These are phyloP conservation scores for Backusella luteola DNA, from an alignment of 192 early-diverging fungal genomes.

Conservation along the genomic window DNA sequence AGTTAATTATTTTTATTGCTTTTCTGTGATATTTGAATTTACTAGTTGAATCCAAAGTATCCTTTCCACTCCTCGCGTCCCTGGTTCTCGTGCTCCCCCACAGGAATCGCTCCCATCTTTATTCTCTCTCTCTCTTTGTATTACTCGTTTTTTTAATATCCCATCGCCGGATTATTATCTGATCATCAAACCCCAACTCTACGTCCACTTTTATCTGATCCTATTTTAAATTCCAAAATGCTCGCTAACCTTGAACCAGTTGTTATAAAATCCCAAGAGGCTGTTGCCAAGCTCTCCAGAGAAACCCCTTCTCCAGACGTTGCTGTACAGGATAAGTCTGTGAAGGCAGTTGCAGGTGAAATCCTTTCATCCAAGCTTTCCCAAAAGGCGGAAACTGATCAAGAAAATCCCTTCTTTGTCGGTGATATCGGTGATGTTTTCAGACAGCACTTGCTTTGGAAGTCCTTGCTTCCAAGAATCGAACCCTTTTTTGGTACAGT, in stretches of 20 bases:
- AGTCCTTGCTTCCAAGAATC: slow-evolving; percentile 83
- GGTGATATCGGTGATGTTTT: slow-evolving; percentile 90
- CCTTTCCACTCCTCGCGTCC: neutral
- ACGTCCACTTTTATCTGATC: neutral
- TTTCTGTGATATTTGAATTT: slow-evolving; percentile 6
- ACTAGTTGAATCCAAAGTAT: neutral
- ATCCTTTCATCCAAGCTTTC: slow-evolving; percentile 38
- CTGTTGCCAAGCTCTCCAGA: neutral
- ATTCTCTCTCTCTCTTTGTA: neutral
- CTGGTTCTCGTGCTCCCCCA: neutral
- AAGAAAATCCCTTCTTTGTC: slow-evolving; percentile 94
- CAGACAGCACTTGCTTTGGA: slow-evolving; percentile 88
- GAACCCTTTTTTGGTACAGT: slow-evolving; percentile 91
- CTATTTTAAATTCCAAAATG: slow-evolving; percentile 13
- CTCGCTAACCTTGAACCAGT: slow-evolving; percentile 28
- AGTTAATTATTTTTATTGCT: slow-evolving; percentile 12
- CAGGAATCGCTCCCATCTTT: no score
- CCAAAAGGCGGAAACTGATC: slow-evolving; percentile 50
- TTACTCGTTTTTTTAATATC: neutral
- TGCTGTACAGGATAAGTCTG: slow-evolving; percentile 1
- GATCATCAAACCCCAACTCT: neutral
- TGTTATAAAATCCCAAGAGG: neutral
- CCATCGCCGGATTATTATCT: neutral
- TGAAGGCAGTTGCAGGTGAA: slow-evolving; percentile 29
- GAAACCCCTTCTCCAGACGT: neutral